A percentile compares a stretch with the other conserved stretches of the same genome.
These are phyloP conservation scores for Sungouiella thailandica DNA, from an alignment of 805 yeast species.

Conservation along the genomic window DNA sequence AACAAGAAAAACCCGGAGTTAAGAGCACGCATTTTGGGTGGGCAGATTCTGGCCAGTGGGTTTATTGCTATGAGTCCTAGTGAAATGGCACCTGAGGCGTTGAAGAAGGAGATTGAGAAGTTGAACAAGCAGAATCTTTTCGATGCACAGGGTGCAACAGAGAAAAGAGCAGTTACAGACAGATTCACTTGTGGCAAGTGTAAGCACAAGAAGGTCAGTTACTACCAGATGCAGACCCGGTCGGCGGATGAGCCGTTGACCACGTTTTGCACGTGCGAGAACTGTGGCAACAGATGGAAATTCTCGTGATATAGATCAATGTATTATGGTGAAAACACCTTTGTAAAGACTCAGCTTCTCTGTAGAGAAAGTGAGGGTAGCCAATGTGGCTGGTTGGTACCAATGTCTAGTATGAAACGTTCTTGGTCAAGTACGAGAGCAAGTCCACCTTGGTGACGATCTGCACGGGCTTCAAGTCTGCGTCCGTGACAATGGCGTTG, in stretches of 20 bases:
- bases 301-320: slow-evolving; percentile 55
- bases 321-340: too few relatives aligned
- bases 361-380: not conserved
- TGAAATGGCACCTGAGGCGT: slow-evolving; percentile 91
- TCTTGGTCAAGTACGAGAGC: slow-evolving; percentile 48
- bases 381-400: too few relatives aligned
- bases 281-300: slow-evolving; percentile 97
- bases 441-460: slow-evolving; percentile 86
- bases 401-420: slow-evolving; percentile 9
- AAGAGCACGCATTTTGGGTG: slow-evolving; percentile 59
- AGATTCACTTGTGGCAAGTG: slow-evolving; percentile 97
- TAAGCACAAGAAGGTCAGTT: slow-evolving; percentile 93
- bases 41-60: slow-evolving; percentile 60
- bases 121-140: slow-evolving; percentile 84
- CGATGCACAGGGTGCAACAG: slow-evolving; percentile 97
- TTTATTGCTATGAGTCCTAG: slow-evolving; percentile 83
- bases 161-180: slow-evolving; percentile 93
- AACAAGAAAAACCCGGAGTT: slow-evolving; percentile 87
- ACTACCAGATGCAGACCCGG: slow-evolving; percentile 96
- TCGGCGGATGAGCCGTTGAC: slow-evolving; percentile 99
- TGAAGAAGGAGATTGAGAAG: slow-evolving; percentile 79
- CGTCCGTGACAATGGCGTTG: slow-evolving; percentile 76
- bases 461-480: slow-evolving; percentile 66
- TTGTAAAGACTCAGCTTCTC: too few relatives aligned
- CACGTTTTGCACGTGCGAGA: slow-evolving; percentile 96